These are phyloP conservation scores for Jatropha multifida DNA, from an alignment of 441 rosid genomes.

Conservation along the genomic window DNA sequence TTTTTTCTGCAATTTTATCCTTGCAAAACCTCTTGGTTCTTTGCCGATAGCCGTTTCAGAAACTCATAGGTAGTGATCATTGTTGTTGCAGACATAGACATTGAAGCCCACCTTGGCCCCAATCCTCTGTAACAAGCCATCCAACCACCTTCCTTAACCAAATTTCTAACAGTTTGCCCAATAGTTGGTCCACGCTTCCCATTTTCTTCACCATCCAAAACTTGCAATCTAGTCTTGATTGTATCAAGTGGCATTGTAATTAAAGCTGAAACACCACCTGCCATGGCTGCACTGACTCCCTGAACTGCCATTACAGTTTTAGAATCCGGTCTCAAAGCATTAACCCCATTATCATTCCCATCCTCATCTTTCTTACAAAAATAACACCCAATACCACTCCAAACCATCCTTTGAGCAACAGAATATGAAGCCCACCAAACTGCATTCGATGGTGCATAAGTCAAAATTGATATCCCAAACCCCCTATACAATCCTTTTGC, in stretches of 20 bases:
- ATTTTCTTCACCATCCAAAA: constrained; percentile 61
- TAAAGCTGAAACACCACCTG: constrained; percentile 81
- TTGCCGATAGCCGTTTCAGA: constrained; percentile 77
- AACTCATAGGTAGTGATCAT: constrained; percentile 97
- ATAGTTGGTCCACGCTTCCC: constrained; percentile 63
- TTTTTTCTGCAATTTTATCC: constrained; percentile 18
- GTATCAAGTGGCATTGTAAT: constrained; percentile 92
- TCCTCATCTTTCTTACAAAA: constrained; percentile 28
- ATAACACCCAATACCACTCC: constrained; percentile 56
- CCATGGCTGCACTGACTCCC: constrained; percentile 78
- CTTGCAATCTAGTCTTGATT: constrained; percentile 83
- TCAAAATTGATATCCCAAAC: constrained; percentile 79
- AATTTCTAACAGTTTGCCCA: constrained; percentile 63
- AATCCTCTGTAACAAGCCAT: constrained; percentile 83
- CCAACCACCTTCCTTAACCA: constrained; percentile 88
- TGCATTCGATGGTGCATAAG: constrained; percentile 85
- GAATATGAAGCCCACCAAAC: constrained; percentile 94
- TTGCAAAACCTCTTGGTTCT: constrained; percentile 50
- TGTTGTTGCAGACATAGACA: constrained; percentile 91
- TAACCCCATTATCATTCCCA: constrained; percentile 20
- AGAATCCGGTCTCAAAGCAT: constrained; percentile 48
- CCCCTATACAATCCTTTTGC: constrained; percentile 82
- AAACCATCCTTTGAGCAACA: constrained; percentile 50
- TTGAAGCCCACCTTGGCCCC: constrained; percentile 88
- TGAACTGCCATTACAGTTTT: constrained; percentile 72